phyloP scores from a whole-genome alignment of 2,329 filamentous ascomycete genomes.

The Blumeria graminis region DNA sequence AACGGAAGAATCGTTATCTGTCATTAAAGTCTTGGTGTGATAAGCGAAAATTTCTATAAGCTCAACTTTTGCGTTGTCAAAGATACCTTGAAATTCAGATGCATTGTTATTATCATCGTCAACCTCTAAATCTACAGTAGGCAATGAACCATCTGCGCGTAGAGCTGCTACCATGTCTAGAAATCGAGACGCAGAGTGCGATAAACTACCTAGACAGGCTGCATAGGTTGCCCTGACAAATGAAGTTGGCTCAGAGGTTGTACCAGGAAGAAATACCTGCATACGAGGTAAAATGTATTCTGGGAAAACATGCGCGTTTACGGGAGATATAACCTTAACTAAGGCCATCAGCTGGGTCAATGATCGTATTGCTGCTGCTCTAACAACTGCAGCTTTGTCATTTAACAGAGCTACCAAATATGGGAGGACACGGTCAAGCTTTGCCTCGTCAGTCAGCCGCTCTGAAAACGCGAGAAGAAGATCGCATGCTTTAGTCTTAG shows the following conservation, averaged over 20 bases:
- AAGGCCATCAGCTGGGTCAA: constrained; percentile 74
- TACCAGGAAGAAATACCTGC: constrained; percentile 30
- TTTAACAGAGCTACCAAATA: constrained; percentile 66
- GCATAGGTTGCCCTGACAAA: constrained; percentile 79
- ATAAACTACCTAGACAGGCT: constrained; percentile 70
- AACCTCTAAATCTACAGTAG: constrained; percentile 52
- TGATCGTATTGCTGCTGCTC: constrained; percentile 62
- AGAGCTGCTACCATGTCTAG: constrained; percentile 79
- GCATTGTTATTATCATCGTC: constrained; percentile 46
- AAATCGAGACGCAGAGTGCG: constrained; percentile 62
- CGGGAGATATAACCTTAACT: constrained; percentile 64
- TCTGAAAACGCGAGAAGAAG: constrained; percentile 80
- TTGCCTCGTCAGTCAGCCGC: constrained; percentile 78
- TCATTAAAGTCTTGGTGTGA: constrained; percentile 74
- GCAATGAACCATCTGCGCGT: constrained; percentile 58
- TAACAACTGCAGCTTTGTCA: constrained; percentile 64
- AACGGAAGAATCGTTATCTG: constrained; percentile 66
- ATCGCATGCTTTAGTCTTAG: constrained; percentile 72
- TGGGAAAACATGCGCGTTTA: constrained; percentile 44
- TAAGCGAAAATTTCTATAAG: constrained; percentile 64
- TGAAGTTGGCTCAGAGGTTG: constrained; percentile 31
- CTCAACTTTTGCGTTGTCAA: constrained; percentile 66
- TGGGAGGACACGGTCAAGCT: constrained; percentile 76
- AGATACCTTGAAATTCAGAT: constrained; percentile 56
- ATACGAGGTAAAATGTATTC: constrained; percentile 44